Percentiles rank a stretch among this genome's conserved stretches.
Evolutionary conservation across 1,284 basidiomycete genomes (phyloP).

Genomic region (Amylostereum areolatum): DNA sequence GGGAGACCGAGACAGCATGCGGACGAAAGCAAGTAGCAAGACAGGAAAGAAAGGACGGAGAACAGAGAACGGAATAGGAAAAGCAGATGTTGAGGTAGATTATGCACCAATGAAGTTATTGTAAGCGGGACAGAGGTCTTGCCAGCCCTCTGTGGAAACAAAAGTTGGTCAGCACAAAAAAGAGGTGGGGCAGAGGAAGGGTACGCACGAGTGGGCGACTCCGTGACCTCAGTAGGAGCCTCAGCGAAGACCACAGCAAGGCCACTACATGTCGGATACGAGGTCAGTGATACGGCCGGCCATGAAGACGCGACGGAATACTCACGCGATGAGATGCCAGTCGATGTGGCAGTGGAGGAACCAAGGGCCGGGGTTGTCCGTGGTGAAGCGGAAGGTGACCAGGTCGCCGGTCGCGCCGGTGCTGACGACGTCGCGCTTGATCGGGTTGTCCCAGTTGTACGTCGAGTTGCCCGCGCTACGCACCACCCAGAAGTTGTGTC

Average conservation of each 20-base stretch:
- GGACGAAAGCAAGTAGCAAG: no score
- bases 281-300: neutral
- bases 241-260: neutral
- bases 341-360: conserved; percentile 7
- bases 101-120: neutral
- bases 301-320: neutral
- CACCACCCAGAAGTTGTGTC: conserved; percentile 24
- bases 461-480: conserved; percentile 18
- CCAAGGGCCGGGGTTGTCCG: conserved; percentile 28
- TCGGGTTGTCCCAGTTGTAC: conserved; percentile 24
- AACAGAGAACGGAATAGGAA: no score
- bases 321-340: neutral
- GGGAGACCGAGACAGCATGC: no score
- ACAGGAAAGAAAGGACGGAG: no score
- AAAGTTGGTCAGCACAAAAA: no score
- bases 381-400: conserved; percentile 29
- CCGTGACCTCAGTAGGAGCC: neutral
- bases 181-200: no score
- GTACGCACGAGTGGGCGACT: no score
- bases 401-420: conserved; percentile 18
- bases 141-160: no score
- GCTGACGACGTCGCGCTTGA: conserved; percentile 27
- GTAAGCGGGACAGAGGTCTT: neutral
- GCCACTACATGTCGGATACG: neutral
- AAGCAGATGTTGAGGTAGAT: no score